Evolutionary conservation across 1,284 basidiomycete species (phyloP), one percentile per base, ranked within the genome.

Genomic region (Cutaneotrichosporon arboriforme): DNA sequence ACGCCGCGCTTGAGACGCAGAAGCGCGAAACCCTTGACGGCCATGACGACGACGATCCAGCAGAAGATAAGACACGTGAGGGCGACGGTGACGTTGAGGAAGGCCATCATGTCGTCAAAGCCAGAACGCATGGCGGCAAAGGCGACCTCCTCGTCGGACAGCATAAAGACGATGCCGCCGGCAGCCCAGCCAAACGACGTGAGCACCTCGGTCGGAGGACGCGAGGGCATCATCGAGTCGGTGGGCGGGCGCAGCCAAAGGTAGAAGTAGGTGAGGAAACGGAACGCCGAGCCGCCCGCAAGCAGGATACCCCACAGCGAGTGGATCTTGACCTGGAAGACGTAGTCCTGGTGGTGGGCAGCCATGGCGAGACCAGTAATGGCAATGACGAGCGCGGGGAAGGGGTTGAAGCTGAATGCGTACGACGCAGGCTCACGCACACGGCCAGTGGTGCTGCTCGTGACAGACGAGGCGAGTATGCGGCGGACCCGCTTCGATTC

Each of bases 331-430:
- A 93, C 85, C 81, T 85, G 67, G 64, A 65, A 68, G 34, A 65
- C 55, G 75, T 96, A 97, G 18, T 83, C 82, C 75, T 97, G 93
- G 59, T 84, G 83, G 72, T 97, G 93, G 0, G 90, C 90, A n/a
- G 88, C 83, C 94, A 97, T 97, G 1, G 90, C 93, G 4, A 88
- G 81, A 33, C 94, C 93, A 4, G 93, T 96, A 36, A 94, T 84
- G 40, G 90, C 92, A 56, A 97, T 92, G 42, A 90, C 87, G 33
- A 97, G 79, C 0, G 90, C 90, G 2, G 91, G 91, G 78, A 97
- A 90, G 0, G 92, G 91, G 70, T 97, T 97, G 76, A 94, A 94
- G 70, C 85, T 88, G 17, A 80, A 84, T 21, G 77, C 72, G 72
- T 94, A 93, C 54, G 83, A 85, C 2, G 82, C 77, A 4, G 88